Percentiles rank a stretch among this genome's conserved stretches.
Conservation (phyloP, 2,329 filamentous ascomycete species). For the Bipolaris zeicola region DNA sequence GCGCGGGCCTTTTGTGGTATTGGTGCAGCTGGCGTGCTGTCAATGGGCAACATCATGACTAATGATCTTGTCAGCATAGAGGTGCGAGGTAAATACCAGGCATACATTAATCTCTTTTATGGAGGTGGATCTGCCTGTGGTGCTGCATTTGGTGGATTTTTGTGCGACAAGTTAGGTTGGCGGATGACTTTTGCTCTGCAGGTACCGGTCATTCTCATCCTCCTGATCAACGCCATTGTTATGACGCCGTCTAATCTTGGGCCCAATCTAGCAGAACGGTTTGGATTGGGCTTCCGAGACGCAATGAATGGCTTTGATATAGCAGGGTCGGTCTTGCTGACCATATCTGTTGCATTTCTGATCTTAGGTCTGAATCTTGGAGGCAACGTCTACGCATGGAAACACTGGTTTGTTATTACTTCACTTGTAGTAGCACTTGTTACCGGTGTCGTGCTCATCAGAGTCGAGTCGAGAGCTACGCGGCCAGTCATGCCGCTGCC, state of each 20-base stretch:
- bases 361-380: slow-evolving; percentile 60
- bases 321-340: slow-evolving; percentile 55
- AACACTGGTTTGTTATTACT: slow-evolving; percentile 56
- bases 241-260: slow-evolving; percentile 55
- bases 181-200: slow-evolving; percentile 69
- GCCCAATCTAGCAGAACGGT: slow-evolving; percentile 50
- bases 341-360: slow-evolving; percentile 54
- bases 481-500: slow-evolving; percentile 57
- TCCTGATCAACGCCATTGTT: slow-evolving; percentile 51
- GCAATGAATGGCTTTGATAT: slow-evolving; percentile 57
- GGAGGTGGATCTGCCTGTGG: slow-evolving; percentile 61
- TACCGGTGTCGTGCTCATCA: slow-evolving; percentile 49
- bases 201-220: slow-evolving; percentile 55
- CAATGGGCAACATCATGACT: slow-evolving; percentile 71
- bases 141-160: slow-evolving; percentile 70
- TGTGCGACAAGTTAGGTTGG: slow-evolving; percentile 75
- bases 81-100: slow-evolving; percentile 74
- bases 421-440: slow-evolving; percentile 53
- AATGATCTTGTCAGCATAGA: slow-evolving; percentile 77
- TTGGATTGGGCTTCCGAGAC: slow-evolving; percentile 50
- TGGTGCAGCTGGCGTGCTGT: slow-evolving; percentile 73
- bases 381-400: slow-evolving; percentile 59
- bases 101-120: slow-evolving; percentile 68
- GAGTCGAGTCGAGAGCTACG: slow-evolving; percentile 46
- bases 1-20: slow-evolving; percentile 74